Evolutionary conservation across 352 stramenopile species (phyloP), one percentile per base, ranked within the genome.

Genomic region (Phytopythium helicoides): DNA sequence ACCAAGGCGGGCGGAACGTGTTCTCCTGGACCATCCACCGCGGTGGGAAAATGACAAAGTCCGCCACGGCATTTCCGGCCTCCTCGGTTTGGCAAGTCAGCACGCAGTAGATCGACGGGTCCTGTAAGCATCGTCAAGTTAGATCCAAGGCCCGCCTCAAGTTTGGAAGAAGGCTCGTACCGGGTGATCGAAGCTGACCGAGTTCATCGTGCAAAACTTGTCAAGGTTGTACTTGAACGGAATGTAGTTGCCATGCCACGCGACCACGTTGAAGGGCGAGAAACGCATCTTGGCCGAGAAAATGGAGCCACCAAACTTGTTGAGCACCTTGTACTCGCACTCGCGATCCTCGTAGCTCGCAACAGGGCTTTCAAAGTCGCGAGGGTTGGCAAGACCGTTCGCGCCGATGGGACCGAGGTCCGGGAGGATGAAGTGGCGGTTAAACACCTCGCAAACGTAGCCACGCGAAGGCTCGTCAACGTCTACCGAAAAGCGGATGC

Each of bases 11-110:
- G 8, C 93, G 87, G 64, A 93, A 95, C 22, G 95, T 98, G 65
- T 98, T 77, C 45, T 97, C 86, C 64, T 94, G 94, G 45, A 84
- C 93, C 94, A 98, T 98, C 81, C 96, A 97, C 19, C 96, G 84
- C 11, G 94, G 95, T 19, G 96, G 95, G 62, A 99, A 99, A 57
- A 99, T 97, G 10, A 99, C 96, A 76, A 99, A 98, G 67, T 99
- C 96, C 7, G 87, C 92, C 41, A 98, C 76, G 26, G 96, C 95
- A 33, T 94, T 97, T 16, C 96, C 96, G 3, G 89, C 60, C 55
- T 98, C 91, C 53, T 96, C 84, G 1, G 82, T 95, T 62, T 93
- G 92, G 46, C 84, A 97, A 19, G 96, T 99, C n/a, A 99, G 71
- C 9, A 99, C 95, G 15, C 95, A 98, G 62, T 98, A 99, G 60